phyloP scores from a whole-genome alignment of 768 basidiomycete species.

The Pulveroboletus sp. region DNA sequence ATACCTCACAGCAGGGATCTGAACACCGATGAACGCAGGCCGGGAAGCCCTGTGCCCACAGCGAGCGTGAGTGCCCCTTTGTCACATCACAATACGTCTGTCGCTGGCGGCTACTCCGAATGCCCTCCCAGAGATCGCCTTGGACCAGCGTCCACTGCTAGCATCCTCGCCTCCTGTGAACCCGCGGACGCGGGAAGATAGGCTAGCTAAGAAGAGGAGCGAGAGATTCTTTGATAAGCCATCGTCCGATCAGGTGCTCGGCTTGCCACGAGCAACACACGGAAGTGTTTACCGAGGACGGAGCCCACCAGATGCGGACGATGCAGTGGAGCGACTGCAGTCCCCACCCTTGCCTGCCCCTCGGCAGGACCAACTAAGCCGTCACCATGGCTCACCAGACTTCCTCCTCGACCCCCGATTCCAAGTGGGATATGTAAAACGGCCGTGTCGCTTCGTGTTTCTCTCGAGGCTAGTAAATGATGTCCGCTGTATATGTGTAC shows the following conservation, averaged over 20 bases:
- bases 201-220: not conserved
- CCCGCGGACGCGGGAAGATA: not conserved
- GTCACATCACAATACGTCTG: not conserved
- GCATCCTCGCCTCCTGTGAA: slow-evolving; percentile 2
- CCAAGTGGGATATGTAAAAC: slow-evolving; percentile 25
- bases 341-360: not conserved
- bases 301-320: not conserved
- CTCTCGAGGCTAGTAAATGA: not conserved
- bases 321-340: not conserved
- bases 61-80: slow-evolving; percentile 9
- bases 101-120: not conserved
- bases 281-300: not conserved
- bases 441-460: not conserved
- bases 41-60: slow-evolving; percentile 11
- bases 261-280: not conserved
- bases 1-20: not conserved
- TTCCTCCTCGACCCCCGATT: slow-evolving; percentile 29
- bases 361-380: slow-evolving; percentile 6
- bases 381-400: slow-evolving; percentile 20
- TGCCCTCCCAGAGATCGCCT: not conserved
- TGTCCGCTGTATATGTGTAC: not conserved
- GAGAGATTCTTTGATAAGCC: slow-evolving; percentile 14
- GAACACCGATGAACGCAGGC: slow-evolving; percentile 9
- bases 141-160: slow-evolving; percentile 16
- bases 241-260: slow-evolving; percentile 1